A percentile compares a stretch with the other conserved stretches of the same genome.
phyloP scores from a whole-genome alignment of 495 filamentous ascomycete genomes.

The Neurospora cerealis region DNA sequence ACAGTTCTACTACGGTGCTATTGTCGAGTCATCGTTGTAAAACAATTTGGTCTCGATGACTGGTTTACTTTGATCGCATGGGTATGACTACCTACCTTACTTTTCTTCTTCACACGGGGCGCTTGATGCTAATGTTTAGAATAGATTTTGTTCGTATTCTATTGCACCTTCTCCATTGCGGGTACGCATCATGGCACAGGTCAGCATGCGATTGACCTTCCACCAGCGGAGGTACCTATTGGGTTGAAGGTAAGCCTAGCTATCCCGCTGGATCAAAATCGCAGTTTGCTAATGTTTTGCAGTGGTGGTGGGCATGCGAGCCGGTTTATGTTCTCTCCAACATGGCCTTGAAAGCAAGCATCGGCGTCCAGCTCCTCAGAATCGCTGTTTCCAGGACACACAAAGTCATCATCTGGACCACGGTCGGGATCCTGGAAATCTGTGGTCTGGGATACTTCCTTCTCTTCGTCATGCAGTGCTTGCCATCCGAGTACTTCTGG shows the following conservation, averaged over 20 bases:
- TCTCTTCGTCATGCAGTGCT: conserved; percentile 35
- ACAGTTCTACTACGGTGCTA: not conserved
- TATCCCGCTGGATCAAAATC: too few relatives aligned
- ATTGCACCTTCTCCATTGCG: not conserved
- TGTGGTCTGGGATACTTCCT: conserved; percentile 30
- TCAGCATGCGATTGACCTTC: not conserved
- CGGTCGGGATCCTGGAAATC: conserved; percentile 18
- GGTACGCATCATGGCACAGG: not conserved
- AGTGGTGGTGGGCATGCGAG: conserved; percentile 18
- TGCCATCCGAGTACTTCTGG: conserved; percentile 31
- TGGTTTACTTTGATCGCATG: not conserved
- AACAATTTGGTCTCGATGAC: not conserved
- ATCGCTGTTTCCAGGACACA: conserved; percentile 29
- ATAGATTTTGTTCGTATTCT: not conserved
- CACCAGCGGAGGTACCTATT: not conserved
- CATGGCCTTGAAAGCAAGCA: conserved; percentile 24
- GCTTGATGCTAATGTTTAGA: too few relatives aligned
- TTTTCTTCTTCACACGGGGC: too few relatives aligned
- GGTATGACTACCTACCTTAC: not conserved
- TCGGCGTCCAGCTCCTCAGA: conserved; percentile 36
- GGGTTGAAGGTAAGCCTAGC: not conserved
- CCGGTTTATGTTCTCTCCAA: conserved; percentile 7
- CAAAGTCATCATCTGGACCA: conserved; percentile 23
- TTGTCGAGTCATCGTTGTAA: not conserved
- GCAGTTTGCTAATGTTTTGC: too few relatives aligned